Evolutionary conservation across 331 rosid genomes (phyloP).

Genomic region (Prunus yedoensis): DNA sequence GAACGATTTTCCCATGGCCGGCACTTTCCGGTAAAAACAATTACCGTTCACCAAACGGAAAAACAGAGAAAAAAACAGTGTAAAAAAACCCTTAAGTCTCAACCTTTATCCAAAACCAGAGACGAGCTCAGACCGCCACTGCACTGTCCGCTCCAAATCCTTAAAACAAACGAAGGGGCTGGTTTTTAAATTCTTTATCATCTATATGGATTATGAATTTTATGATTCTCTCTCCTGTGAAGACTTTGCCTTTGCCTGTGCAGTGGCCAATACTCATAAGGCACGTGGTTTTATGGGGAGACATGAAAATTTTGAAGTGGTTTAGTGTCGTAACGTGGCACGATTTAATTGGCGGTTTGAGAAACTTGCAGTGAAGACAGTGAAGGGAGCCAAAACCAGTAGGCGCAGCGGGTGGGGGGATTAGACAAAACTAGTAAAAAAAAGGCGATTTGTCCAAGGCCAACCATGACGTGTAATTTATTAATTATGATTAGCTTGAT

Average conservation of each 20-base stretch:
- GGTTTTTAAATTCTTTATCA: slow-evolving; percentile 5
- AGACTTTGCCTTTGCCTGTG: too few species aligned
- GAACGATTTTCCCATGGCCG: slow-evolving; percentile 73
- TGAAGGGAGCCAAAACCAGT: slow-evolving; percentile 12
- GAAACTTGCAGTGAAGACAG: not conserved
- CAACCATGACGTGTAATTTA: not conserved
- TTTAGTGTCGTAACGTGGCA: not conserved
- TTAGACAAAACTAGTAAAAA: not conserved
- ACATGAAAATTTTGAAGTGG: rapidly evolving
- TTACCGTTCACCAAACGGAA: slow-evolving; percentile 34
- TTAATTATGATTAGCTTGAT: not conserved
- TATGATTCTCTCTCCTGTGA: not conserved
- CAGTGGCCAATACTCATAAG: rapidly evolving
- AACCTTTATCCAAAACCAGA: not conserved
- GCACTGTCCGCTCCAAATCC: slow-evolving; percentile 4
- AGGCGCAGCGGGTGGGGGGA: not conserved
- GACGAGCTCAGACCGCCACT: slow-evolving; percentile 16
- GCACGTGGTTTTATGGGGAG: not conserved
- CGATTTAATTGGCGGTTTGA: not conserved
- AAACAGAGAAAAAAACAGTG: not conserved
- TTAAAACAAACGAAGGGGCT: not conserved
- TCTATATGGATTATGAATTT: not conserved
- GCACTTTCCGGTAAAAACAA: slow-evolving; percentile 18
- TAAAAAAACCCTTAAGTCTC: not conserved
- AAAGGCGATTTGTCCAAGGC: not conserved